Conservation (phyloP, 108 stramenopile genomes). For the Nitzschia sp. region DNA sequence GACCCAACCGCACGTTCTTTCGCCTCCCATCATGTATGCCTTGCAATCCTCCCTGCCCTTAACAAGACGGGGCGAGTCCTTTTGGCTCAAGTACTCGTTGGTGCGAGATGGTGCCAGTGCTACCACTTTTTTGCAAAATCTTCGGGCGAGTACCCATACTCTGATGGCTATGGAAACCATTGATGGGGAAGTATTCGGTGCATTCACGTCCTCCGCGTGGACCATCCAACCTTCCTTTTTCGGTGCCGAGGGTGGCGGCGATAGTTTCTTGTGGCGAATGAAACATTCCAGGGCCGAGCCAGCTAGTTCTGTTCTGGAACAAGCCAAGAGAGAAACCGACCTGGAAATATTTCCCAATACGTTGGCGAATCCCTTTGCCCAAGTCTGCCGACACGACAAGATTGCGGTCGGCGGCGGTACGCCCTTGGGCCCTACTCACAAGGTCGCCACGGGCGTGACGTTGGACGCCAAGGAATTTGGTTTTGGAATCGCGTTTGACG, state of each 20-base stretch:
- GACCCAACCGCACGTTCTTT: slow-evolving; percentile 48
- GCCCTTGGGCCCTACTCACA: not conserved
- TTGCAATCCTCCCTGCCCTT: slow-evolving; percentile 46
- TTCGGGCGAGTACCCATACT: slow-evolving; percentile 49
- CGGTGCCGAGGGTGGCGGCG: slow-evolving; percentile 46
- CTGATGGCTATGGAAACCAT: slow-evolving; percentile 72
- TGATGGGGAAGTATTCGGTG: slow-evolving; percentile 77
- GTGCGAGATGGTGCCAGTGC: slow-evolving; percentile 58
- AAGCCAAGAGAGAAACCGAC: slow-evolving; percentile 57
- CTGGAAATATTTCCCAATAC: slow-evolving; percentile 49
- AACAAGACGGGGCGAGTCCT: slow-evolving; percentile 36
- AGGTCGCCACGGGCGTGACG: not conserved
- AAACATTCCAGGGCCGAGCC: slow-evolving; percentile 23
- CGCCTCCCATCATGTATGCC: slow-evolving; percentile 55
- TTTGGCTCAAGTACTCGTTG: slow-evolving; percentile 66
- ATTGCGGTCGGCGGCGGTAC: slow-evolving; percentile 59
- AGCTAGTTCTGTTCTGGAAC: slow-evolving; percentile 34
- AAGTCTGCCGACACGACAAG: slow-evolving; percentile 48
- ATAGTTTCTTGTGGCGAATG: slow-evolving; percentile 62
- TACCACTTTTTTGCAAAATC: slow-evolving; percentile 34
- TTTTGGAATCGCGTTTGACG: slow-evolving; percentile 56
- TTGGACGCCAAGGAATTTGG: slow-evolving; percentile 40
- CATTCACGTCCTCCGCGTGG: slow-evolving; percentile 69
- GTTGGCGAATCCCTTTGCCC: slow-evolving; percentile 39
- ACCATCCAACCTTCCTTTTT: slow-evolving; percentile 41